These are phyloP conservation scores for Macrotyloma uniflorum DNA, from an alignment of 306 rosid species.

Conservation along the genomic window DNA sequence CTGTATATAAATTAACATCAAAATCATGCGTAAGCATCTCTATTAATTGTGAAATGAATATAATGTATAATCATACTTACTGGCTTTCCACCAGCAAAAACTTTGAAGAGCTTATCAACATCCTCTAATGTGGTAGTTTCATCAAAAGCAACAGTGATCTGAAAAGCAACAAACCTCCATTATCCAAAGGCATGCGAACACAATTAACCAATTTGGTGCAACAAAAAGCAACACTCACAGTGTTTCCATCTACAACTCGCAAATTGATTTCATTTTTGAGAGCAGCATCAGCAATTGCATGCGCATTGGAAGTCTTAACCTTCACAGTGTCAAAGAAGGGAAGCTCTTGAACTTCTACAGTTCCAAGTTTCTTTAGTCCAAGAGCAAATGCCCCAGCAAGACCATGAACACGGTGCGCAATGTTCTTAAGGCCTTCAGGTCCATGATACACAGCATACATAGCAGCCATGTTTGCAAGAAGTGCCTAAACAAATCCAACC, in stretches of 20 bases:
- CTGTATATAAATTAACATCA: constrained; percentile 46
- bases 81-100: constrained; percentile 59
- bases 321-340: constrained; percentile 95
- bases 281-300: constrained; percentile 77
- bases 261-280: constrained; percentile 70
- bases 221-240: constrained; percentile 53
- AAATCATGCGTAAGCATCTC: not conserved
- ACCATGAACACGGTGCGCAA: constrained; percentile 88
- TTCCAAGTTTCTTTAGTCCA: constrained; percentile 91
- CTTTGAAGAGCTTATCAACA: constrained; percentile 86
- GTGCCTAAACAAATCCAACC: constrained; percentile 61
- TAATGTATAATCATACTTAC: constrained; percentile 30
- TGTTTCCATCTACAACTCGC: constrained; percentile 76
- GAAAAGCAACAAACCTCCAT: constrained; percentile 45
- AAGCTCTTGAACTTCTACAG: constrained; percentile 87
- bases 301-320: constrained; percentile 73
- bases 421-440: constrained; percentile 91
- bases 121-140: constrained; percentile 97
- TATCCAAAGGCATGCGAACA: constrained; percentile 35
- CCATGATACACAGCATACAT: constrained; percentile 99
- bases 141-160: constrained; percentile 92
- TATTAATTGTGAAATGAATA: not conserved
- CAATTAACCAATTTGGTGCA: constrained; percentile 27
- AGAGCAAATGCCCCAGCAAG: constrained; percentile 89
- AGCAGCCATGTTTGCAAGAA: constrained; percentile 99